Conservation (phyloP, 1,284 basidiomycete genomes). For the Fistulinella cinereoalba region DNA sequence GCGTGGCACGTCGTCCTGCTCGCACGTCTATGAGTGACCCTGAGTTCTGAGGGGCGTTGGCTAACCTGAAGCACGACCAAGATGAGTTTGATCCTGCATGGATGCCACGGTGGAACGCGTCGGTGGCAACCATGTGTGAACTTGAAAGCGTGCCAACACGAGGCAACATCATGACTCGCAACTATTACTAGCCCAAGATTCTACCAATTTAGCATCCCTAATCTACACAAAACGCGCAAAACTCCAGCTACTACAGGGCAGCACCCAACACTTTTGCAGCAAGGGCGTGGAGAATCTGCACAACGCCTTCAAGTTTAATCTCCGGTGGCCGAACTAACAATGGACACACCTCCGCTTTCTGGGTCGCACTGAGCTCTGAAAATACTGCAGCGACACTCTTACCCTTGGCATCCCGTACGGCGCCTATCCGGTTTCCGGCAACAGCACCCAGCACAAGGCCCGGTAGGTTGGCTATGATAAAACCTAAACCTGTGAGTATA, state of each 20-base stretch:
- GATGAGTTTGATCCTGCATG: constrained; percentile 1
- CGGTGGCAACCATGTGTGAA: constrained; percentile 10
- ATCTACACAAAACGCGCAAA: not conserved
- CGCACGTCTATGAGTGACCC: constrained; percentile 4
- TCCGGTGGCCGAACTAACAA: not conserved
- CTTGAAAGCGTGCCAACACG: no score
- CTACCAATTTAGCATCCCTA: no score
- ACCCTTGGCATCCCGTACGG: constrained; percentile 88
- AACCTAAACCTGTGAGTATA: constrained; percentile 62
- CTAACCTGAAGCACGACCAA: constrained; percentile 20
- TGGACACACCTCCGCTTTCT: constrained; percentile 79
- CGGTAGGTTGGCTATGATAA: constrained; percentile 86
- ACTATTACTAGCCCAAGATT: no score
- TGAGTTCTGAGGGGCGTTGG: constrained; percentile 1
- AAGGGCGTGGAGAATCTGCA: constrained; percentile 80
- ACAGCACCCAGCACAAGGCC: constrained; percentile 77
- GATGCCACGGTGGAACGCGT: not conserved
- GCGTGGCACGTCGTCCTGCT: constrained; percentile 13
- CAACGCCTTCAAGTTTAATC: constrained; percentile 16
- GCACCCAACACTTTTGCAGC: constrained; percentile 88
- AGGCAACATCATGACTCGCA: no score
- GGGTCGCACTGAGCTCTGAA: constrained; percentile 66
- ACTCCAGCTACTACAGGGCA: constrained; percentile 35
- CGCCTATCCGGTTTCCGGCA: constrained; percentile 84
- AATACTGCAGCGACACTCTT: constrained; percentile 94